A percentile compares a stretch with the other conserved stretches of the same genome.
Conservation (phyloP, 768 basidiomycete species). For the Pisolithus marmoratus region DNA sequence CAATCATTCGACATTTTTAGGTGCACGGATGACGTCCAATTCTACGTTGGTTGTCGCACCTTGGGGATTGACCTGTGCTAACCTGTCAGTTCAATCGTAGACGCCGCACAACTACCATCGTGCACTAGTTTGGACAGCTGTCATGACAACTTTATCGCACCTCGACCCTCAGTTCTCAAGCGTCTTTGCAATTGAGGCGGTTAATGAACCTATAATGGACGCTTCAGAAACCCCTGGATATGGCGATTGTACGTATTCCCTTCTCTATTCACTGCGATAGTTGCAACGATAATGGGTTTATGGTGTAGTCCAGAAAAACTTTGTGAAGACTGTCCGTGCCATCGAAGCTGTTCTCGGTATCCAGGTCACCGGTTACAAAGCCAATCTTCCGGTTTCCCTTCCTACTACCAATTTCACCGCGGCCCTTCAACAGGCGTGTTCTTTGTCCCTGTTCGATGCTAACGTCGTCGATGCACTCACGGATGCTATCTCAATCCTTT, state of each 20-base stretch:
- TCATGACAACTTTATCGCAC: slow-evolving; percentile 71
- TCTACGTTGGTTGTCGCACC: slow-evolving; percentile 48
- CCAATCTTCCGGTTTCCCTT: slow-evolving; percentile 11
- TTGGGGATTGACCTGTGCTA: background rate
- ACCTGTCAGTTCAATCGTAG: slow-evolving; percentile 28
- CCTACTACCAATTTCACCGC: slow-evolving; percentile 31
- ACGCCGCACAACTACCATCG: slow-evolving; percentile 69
- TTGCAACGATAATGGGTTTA: background rate
- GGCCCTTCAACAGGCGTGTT: slow-evolving; percentile 21
- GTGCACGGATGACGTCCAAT: slow-evolving; percentile 63
- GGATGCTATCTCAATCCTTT: slow-evolving; percentile 34
- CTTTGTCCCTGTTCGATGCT: slow-evolving; percentile 16
- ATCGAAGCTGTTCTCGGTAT: slow-evolving; percentile 61
- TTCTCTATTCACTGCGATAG: background rate
- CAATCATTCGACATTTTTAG: slow-evolving; percentile 27
- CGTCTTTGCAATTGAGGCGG: slow-evolving; percentile 68
- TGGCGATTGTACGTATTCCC: slow-evolving; percentile 51
- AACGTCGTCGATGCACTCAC: slow-evolving; percentile 29
- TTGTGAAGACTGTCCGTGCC: slow-evolving; percentile 61
- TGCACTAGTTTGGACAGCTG: slow-evolving; percentile 74
- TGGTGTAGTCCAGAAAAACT: slow-evolving; percentile 58
- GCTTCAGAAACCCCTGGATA: slow-evolving; percentile 61
- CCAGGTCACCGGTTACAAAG: slow-evolving; percentile 17
- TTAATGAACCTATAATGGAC: slow-evolving; percentile 77
- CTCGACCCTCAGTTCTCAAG: slow-evolving; percentile 58